These are phyloP conservation scores for Psilocybe tampanensis DNA, from an alignment of 768 basidiomycete species.

Conservation along the genomic window DNA sequence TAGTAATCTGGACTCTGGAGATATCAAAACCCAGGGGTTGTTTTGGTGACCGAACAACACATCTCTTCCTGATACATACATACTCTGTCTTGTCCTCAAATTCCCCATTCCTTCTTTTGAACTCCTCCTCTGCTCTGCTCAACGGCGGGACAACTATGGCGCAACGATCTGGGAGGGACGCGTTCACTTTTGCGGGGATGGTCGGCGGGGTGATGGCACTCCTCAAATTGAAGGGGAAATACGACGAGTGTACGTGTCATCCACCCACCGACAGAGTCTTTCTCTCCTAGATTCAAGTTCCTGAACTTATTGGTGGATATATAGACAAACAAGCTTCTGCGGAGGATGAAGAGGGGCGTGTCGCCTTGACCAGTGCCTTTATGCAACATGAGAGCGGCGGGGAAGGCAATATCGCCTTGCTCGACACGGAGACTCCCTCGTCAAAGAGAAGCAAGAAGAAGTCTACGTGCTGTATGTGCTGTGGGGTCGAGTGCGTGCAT, in stretches of 20 bases:
- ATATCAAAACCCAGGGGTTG: too few relatives aligned
- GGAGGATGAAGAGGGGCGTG: conserved; percentile 45
- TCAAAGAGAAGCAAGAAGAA: conserved; percentile 34
- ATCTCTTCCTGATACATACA: background rate
- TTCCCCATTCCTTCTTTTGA: background rate
- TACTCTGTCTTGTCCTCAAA: background rate
- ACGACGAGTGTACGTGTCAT: conserved; percentile 44
- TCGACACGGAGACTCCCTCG: conserved; percentile 32
- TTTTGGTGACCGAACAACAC: too few relatives aligned
- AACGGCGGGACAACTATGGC: conserved; percentile 9
- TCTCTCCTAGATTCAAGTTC: background rate
- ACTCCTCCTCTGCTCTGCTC: background rate
- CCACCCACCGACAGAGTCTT: background rate
- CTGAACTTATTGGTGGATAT: background rate
- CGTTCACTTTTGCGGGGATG: conserved; percentile 42
- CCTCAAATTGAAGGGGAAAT: conserved; percentile 49
- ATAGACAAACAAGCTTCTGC: conserved; percentile 44
- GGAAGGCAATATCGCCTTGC: conserved; percentile 33
- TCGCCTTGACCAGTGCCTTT: conserved; percentile 25
- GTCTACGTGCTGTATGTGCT: conserved; percentile 50
- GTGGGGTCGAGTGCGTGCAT: conserved; percentile 45
- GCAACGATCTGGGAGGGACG: conserved; percentile 8
- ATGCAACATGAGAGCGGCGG: conserved; percentile 22
- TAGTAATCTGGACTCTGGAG: too few relatives aligned
- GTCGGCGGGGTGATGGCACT: conserved; percentile 46